phyloP scores from a whole-genome alignment of 129 eudicot genomes.

The Cynara cardunculus region DNA sequence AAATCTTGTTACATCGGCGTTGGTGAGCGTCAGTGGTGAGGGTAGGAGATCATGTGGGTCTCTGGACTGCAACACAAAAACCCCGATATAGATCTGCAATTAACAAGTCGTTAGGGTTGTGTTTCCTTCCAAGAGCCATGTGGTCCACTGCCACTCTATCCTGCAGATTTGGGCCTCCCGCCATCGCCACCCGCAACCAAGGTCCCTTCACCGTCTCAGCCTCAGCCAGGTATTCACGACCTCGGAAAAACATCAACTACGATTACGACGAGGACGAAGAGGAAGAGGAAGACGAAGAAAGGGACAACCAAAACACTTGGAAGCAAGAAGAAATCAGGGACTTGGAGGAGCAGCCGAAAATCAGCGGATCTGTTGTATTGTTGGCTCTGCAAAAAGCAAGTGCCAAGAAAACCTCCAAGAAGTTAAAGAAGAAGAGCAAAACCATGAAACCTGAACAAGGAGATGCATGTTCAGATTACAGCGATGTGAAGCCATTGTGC shows the following conservation, averaged over 20 bases:
- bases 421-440: constrained; percentile 1
- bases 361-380: constrained; percentile 49
- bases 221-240: constrained; percentile 14
- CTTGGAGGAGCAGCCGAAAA: constrained; percentile 4
- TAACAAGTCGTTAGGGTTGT: background rate
- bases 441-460: background rate
- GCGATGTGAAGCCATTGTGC: constrained; percentile 36
- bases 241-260: constrained; percentile 15
- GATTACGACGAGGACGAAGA: constrained; percentile 7
- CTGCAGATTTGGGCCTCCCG: constrained; percentile 9
- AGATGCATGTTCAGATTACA: constrained; percentile 9
- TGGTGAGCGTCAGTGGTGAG: too few species aligned
- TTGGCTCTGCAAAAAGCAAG: constrained; percentile 45
- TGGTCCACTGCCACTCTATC: constrained; percentile 26
- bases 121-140: constrained; percentile 24
- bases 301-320: background rate
- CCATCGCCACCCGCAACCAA: constrained; percentile 4
- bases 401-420: constrained; percentile 31
- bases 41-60: background rate
- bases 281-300: background rate
- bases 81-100: background rate
- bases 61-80: background rate
- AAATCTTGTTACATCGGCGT: too few species aligned
- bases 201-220: constrained; percentile 14
- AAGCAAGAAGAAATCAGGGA: constrained; percentile 15